Evolutionary conservation across 257 asterid genomes (phyloP).

Genomic region (Fraxinus quadrangulata): DNA sequence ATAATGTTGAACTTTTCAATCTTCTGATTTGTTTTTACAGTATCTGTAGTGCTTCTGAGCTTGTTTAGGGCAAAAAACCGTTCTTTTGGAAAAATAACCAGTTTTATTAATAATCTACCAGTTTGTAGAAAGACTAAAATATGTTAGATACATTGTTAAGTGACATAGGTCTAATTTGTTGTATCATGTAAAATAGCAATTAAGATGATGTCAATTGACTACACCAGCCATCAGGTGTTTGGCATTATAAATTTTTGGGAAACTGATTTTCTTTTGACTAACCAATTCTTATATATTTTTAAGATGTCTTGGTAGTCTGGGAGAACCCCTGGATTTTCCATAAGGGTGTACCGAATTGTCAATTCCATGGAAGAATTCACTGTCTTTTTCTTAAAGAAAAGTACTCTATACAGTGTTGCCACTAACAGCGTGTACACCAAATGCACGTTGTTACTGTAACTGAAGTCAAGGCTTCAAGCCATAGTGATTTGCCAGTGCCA

Average conservation of each 20-base stretch:
- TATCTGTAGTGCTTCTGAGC: constrained; percentile 5
- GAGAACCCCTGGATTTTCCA: not conserved
- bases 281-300: not conserved
- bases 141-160: not conserved
- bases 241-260: not conserved
- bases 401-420: not conserved
- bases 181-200: not conserved
- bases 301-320: not conserved
- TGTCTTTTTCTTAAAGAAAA: not conserved
- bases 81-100: not conserved
- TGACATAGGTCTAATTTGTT: not conserved
- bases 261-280: not conserved
- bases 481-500: not conserved
- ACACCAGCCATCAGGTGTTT: not conserved
- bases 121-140: not conserved
- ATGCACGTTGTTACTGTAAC: not conserved
- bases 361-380: not conserved
- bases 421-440: not conserved
- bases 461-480: not conserved
- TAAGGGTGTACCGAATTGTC: not conserved
- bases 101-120: not conserved
- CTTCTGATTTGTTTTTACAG: not conserved
- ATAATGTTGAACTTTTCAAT: constrained; percentile 9
- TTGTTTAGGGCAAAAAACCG: not conserved
- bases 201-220: not conserved